Base-by-base conservation (phyloP, 495 filamentous ascomycete genomes). In the Tuber umbilicatum region DNA sequence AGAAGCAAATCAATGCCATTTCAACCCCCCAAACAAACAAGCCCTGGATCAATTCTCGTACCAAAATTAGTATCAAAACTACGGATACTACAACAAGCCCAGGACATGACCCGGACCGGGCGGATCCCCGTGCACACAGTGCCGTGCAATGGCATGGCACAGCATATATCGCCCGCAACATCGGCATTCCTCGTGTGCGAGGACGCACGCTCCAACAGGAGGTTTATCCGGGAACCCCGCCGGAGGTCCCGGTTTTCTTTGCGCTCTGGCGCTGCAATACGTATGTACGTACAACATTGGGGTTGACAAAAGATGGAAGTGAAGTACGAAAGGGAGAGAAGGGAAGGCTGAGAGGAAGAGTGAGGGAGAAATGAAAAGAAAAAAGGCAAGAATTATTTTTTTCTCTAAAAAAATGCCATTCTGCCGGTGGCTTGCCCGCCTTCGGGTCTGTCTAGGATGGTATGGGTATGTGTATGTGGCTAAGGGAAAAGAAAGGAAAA, bases 191-290 rank as follows among this genome's bases (percentile, higher is more conserved):
- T 64, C 27, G n/a, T 64, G 55, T 60, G 9, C 23, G 50, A 64
- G n/a, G 10, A 31, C n/a, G 12, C n/a, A 31, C 27, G n/a, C n/a
- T 14, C 55, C n/a, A 64, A 31, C 55, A 31, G 1, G 27, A 64
- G 23, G 55, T 64, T 64, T 64, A 64, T 31, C 55, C 55, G 55
- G 55, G 55, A 64, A 64, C 55, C 55, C 55, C 55, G 9, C 55
- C 55, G 55, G 55, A 12, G 55, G n/a, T 31, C n/a, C 55, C 55
- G 55, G 55, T 12, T 64, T 64, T 64, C 55, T 64, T 64, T 64
- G 55, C 55, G 55, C 55, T 55, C 47, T 23, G 9, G 47, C 47
- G 47, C 47, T 55, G 47, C 47, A n/a, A 55, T 55, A 55, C 47
- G 47, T 27, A 55, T 7, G 47, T 55, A 55, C 47, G 47, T 50